Evolutionary conservation across 1,284 basidiomycete genomes (phyloP).

Genomic region (Cystobasidium sp.): DNA sequence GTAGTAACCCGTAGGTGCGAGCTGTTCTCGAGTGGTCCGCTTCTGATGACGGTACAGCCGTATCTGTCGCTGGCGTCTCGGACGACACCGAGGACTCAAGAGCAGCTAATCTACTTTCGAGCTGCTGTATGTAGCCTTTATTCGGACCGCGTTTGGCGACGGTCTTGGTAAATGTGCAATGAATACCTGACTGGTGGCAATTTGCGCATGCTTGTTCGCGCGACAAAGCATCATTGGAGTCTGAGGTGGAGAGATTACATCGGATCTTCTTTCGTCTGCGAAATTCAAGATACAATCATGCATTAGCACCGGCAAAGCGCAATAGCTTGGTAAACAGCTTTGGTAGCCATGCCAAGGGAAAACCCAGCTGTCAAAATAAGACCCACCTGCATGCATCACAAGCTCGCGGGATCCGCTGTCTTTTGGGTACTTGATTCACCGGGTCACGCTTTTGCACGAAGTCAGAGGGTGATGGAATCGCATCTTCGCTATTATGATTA

Average conservation of each 20-base stretch:
- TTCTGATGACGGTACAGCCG: background rate
- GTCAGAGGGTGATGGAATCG: background rate
- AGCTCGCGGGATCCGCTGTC: constrained; percentile 38
- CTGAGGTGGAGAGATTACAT: constrained; percentile 24
- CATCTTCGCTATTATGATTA: background rate
- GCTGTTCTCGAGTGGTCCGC: background rate
- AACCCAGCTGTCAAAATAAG: background rate
- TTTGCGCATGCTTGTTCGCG: constrained; percentile 18
- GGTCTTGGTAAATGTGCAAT: constrained; percentile 34
- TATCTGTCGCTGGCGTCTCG: background rate
- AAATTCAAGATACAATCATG: background rate
- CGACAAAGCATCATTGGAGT: background rate
- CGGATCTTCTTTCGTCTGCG: constrained; percentile 37
- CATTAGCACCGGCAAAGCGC: background rate
- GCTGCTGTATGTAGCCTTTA: constrained; percentile 42
- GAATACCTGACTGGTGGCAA: constrained; percentile 29
- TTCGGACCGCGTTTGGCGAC: constrained; percentile 35
- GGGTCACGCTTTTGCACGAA: background rate
- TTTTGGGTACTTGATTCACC: constrained; percentile 18
- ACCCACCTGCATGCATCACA: constrained; percentile 41
- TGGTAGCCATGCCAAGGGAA: background rate
- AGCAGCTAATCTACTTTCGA: constrained; percentile 32
- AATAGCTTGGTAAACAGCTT: too few species aligned
- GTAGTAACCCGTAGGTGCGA: background rate
- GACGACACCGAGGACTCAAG: constrained; percentile 23